Conservation (phyloP, 1,284 basidiomycete species). For the Wallemia ichthyophaga region DNA sequence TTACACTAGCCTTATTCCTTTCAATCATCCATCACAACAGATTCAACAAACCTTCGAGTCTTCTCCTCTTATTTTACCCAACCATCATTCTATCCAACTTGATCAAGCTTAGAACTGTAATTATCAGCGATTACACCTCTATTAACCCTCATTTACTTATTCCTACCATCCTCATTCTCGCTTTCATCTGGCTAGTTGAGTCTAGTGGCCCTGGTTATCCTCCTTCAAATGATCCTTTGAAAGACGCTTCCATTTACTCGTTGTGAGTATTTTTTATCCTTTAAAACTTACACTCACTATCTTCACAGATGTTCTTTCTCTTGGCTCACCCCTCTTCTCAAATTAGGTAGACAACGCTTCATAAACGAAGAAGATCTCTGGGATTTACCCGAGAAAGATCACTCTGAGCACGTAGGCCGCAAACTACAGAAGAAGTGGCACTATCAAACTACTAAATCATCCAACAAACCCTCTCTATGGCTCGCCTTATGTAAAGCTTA, state of each 20-base stretch:
- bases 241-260: slow-evolving; percentile 36
- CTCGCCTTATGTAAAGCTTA: slow-evolving; percentile 42
- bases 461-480: slow-evolving; percentile 27
- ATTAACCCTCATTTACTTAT: slow-evolving; percentile 20
- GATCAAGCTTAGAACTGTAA: slow-evolving; percentile 31
- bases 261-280: slow-evolving; percentile 12
- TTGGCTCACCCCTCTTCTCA: slow-evolving; percentile 53
- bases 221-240: slow-evolving; percentile 45
- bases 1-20: slow-evolving; percentile 7
- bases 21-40: slow-evolving; percentile 36
- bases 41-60: slow-evolving; percentile 40
- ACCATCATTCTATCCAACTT: slow-evolving; percentile 25
- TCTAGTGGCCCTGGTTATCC: slow-evolving; percentile 35
- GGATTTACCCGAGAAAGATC: slow-evolving; percentile 24
- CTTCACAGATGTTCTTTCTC: slow-evolving; percentile 29
- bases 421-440: slow-evolving; percentile 25
- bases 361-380: slow-evolving; percentile 17
- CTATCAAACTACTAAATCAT: slow-evolving; percentile 21
- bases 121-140: slow-evolving; percentile 14
- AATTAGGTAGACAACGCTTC: slow-evolving; percentile 22
- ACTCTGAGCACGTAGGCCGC: slow-evolving; percentile 36
- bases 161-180: slow-evolving; percentile 21
- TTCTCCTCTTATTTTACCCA: slow-evolving; percentile 60
- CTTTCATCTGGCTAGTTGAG: slow-evolving; percentile 35
- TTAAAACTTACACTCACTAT: slow-evolving; percentile 14